These are phyloP conservation scores for Dactylellina haptotyla DNA, from an alignment of 2,329 filamentous ascomycete genomes.

Conservation along the genomic window DNA sequence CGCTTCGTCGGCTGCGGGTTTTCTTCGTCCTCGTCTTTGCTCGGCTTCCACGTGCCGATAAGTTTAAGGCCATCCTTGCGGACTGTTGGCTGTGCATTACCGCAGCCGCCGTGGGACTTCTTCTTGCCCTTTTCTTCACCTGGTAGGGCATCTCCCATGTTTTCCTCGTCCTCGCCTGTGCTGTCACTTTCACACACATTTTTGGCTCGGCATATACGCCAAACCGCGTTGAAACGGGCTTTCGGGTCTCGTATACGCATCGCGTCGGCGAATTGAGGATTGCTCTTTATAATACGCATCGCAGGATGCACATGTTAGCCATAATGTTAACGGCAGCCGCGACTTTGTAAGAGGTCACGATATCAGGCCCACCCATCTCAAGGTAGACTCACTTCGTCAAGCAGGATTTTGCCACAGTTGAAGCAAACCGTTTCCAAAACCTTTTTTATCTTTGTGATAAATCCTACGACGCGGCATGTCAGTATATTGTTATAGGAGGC, in stretches of 20 bases:
- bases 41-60: slow-evolving; percentile 76
- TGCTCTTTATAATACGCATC: slow-evolving; percentile 70
- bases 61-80: slow-evolving; percentile 87
- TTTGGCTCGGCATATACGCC: slow-evolving; percentile 90
- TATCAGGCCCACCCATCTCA: slow-evolving; percentile 56
- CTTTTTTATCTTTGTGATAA: slow-evolving; percentile 99
- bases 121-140: slow-evolving; percentile 59
- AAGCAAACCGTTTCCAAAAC: slow-evolving; percentile 98
- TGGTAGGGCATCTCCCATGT: slow-evolving; percentile 49
- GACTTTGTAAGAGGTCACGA: slow-evolving; percentile 21
- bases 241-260: slow-evolving; percentile 90
- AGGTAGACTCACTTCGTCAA: slow-evolving; percentile 93
- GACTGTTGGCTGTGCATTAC: slow-evolving; percentile 87
- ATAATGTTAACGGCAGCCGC: slow-evolving; percentile 50
- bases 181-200: slow-evolving; percentile 82
- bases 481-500: background rate
- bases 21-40: slow-evolving; percentile 76
- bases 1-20: slow-evolving; percentile 79
- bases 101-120: slow-evolving; percentile 83
- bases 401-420: slow-evolving; percentile 96
- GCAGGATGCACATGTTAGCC: slow-evolving; percentile 57
- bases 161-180: slow-evolving; percentile 72
- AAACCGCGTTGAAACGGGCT: slow-evolving; percentile 89
- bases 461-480: slow-evolving; percentile 68
- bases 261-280: slow-evolving; percentile 83